Base-by-base conservation (phyloP, 1,139 yeast genomes). In the Saccharomyces hybrid region DNA sequence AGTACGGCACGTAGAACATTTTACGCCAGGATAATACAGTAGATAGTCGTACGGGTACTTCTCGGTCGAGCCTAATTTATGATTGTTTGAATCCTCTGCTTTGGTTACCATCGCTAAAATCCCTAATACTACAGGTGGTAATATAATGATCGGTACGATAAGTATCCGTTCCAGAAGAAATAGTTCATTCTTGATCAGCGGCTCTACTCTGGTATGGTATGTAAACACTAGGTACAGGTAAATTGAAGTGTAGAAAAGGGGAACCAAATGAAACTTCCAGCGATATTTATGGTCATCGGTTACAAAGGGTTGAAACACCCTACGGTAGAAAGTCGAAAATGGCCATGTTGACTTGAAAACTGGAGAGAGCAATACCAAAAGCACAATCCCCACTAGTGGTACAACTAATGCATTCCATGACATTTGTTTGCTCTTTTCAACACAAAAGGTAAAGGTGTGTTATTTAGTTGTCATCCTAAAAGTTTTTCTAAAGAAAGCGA, bases 1-100 rank as follows among this genome's bases (percentile, higher is more conserved):
- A n/a, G 77, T 62, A 1, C 75, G 70, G 67, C 99, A 93, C 0
- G 97, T 88, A 3, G 69, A 49, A 54, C 77, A 74, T 2, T 29
- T 31, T 2, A 56, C 56, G 16, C 57, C 53, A 2, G 78, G 73
- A 64, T 79, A 79, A 68, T 79, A 89, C 24, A 88, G 77, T 42
- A 88, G 68, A 19, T 77, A 74, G 68, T 90, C 90, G 59, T 71
- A 77, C 1, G 68, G 69, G 62, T 78, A 79, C 58, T 55, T 64
- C 54, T 54, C 52, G 57, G 62, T 62, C 42, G 61, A 48, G 11
- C 38, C 51, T 3, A 14, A 34, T 4, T 42, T 46, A 27, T 44
- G 31, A 12, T 48, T 48, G 9, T 54, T 51, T 2, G 60, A 32
- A 11, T 59, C 57, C 14, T 58, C 56, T 2, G 71, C 68, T 27